These are phyloP conservation scores for Mycena metata DNA, from an alignment of 768 basidiomycete genomes.

Conservation along the genomic window DNA sequence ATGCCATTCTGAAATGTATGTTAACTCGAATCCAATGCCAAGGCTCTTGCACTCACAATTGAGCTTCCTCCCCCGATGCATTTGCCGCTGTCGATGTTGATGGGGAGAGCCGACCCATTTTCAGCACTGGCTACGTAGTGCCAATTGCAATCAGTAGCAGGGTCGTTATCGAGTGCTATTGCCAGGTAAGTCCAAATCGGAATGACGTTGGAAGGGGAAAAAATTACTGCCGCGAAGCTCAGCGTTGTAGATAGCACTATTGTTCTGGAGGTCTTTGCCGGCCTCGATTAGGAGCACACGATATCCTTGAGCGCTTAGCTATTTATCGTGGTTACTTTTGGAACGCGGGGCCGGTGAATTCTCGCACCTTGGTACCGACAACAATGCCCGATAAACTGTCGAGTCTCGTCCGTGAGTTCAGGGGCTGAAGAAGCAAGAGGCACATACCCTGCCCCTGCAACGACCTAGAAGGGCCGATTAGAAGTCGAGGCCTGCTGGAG, in stretches of 20 bases:
- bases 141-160: conserved; percentile 36
- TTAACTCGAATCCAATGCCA: neutral
- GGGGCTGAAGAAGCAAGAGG: neutral
- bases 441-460: conserved; percentile 31
- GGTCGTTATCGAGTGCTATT: conserved; percentile 19
- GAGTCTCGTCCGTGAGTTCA: neutral
- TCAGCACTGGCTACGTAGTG: conserved; percentile 25
- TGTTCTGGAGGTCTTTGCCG: conserved; percentile 32
- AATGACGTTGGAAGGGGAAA: neutral
- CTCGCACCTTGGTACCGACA: conserved; percentile 29
- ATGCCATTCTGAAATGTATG: conserved; percentile 26
- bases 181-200: neutral
- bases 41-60: conserved; percentile 18
- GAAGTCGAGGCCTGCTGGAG: neutral
- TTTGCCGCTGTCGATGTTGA: conserved; percentile 33
- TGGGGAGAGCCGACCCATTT: conserved; percentile 26
- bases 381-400: conserved; percentile 31
- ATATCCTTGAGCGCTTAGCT: conserved; percentile 34
- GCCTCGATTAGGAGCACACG: conserved; percentile 34
- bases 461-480: conserved; percentile 17
- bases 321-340: neutral
- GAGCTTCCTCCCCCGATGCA: conserved; percentile 31
- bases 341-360: too few relatives aligned
- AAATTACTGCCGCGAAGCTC: conserved; percentile 31
- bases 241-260: conserved; percentile 30